These are phyloP conservation scores for Neurospora hispaniola DNA, from an alignment of 495 filamentous ascomycete genomes.

Conservation along the genomic window DNA sequence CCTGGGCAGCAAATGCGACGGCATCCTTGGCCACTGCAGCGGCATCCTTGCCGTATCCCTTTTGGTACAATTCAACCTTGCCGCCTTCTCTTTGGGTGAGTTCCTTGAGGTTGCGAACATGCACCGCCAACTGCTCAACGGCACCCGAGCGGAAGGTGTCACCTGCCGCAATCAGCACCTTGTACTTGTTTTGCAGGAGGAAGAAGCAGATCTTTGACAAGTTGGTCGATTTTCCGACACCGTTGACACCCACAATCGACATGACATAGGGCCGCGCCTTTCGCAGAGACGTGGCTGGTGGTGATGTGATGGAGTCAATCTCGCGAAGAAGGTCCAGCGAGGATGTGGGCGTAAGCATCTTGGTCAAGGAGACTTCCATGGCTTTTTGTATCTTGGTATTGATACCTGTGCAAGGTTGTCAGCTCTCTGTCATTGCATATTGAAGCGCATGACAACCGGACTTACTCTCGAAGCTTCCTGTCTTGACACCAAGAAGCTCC, in stretches of 20 bases:
- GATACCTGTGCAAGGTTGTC: slow-evolving; percentile 37
- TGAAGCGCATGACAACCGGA: slow-evolving; percentile 1
- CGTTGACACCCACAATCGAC: slow-evolving; percentile 95
- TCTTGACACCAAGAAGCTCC: slow-evolving; percentile 84
- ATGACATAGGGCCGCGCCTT: slow-evolving; percentile 82
- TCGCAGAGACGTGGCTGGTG: slow-evolving; percentile 41
- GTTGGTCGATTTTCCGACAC: slow-evolving; percentile 95
- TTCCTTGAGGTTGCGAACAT: slow-evolving; percentile 83
- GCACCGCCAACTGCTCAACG: slow-evolving; percentile 91
- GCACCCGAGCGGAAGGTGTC: slow-evolving; percentile 97
- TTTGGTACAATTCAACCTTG: slow-evolving; percentile 81
- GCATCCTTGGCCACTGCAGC: slow-evolving; percentile 93
- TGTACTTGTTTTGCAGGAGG: slow-evolving; percentile 90
- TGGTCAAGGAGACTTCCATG: slow-evolving; percentile 81
- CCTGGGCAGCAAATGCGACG: slow-evolving; percentile 60
- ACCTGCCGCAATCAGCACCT: slow-evolving; percentile 88
- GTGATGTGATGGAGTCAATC: slow-evolving; percentile 68
- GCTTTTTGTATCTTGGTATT: slow-evolving; percentile 70
- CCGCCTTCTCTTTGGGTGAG: slow-evolving; percentile 73
- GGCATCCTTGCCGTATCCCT: slow-evolving; percentile 95
- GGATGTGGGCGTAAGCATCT: slow-evolving; percentile 90
- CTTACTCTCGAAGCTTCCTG: slow-evolving; percentile 77
- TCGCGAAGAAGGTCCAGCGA: slow-evolving; percentile 90
- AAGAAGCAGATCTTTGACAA: slow-evolving; percentile 96
- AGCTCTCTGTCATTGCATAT: slow-evolving; percentile 2